Base-by-base conservation (phyloP, 768 basidiomycete genomes). In the Tylopilus balloui region DNA sequence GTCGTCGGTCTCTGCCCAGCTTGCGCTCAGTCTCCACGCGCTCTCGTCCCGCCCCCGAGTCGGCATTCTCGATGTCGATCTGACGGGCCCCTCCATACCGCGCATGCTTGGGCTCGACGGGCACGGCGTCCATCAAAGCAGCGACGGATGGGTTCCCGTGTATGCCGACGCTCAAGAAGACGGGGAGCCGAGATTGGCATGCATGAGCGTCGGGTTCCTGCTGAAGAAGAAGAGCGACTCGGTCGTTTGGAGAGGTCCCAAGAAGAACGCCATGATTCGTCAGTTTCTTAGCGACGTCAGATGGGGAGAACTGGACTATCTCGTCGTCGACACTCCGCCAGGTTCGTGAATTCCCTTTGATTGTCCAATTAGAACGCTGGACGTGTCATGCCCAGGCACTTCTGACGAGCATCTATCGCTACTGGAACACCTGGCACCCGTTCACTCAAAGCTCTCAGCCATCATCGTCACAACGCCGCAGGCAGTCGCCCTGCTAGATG, bases 381-480 rank as follows among this genome's bases (percentile, higher is more conserved):
- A 59, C 25, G 42, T 17, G 39, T 50, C 42, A 5, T 51, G 34
- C 57, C 15, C 59, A 99, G 95, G 96, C 28, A 99, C 96, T 34
- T 98, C 96, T 19, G 96, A 99, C 71, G 96, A 99, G 66, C 96
- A 98, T 72, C 77, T 99, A 37, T 96, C 95, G 29, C 75, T 99
- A 41, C 74, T 98, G 54, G 94, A 97, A 60, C 93, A 98, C 63
- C 79, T 98, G 63, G 83, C 89, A 21, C 92, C 92, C 0, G 75
- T 90, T 15, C 87, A 86, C 60, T 73, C 80, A 53, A 79, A 84
- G 35, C 66, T 98, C 52, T 84, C 86, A 38, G 85, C 91, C 25
- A 77, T 98, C 50, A 81, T 99, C 52, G 95, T 99, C 56, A 96
- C 96, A 27, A 98, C 96, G 3, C 96, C 96, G 12, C 96, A 99